Conservation (phyloP, 257 asterid species). For the Solanum commersonii region DNA sequence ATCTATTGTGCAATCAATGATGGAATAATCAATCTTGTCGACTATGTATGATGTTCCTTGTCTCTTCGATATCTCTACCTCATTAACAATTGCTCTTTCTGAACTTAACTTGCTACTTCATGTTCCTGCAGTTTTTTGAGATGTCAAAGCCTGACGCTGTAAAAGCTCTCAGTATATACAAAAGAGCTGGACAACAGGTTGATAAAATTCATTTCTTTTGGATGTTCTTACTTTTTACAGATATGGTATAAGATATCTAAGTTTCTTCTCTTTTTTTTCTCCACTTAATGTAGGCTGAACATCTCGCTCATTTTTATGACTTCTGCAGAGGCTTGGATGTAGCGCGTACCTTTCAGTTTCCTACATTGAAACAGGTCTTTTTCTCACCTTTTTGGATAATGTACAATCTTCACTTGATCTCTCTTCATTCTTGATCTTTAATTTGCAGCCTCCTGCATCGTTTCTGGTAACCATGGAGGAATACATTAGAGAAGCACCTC, state of each 20-base stretch:
- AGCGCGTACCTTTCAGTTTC: slow-evolving; percentile 75
- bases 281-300: slow-evolving; percentile 49
- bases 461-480: slow-evolving; percentile 93
- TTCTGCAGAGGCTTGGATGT: slow-evolving; percentile 71
- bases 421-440: not conserved
- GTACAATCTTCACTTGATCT: not conserved
- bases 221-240: not conserved
- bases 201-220: not conserved
- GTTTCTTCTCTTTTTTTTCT: not conserved
- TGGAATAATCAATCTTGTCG: slow-evolving; percentile 83
- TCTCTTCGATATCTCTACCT: not conserved
- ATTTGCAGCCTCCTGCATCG: slow-evolving; percentile 76
- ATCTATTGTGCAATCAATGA: slow-evolving; percentile 83
- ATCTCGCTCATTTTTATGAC: slow-evolving; percentile 63
- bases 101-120: not conserved
- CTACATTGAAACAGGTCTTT: slow-evolving; percentile 60
- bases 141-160: slow-evolving; percentile 79
- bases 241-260: not conserved
- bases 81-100: not conserved
- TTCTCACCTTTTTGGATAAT: not conserved
- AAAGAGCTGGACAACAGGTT: slow-evolving; percentile 81
- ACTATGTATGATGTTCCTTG: slow-evolving; percentile 34
- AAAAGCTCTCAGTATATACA: slow-evolving; percentile 65
- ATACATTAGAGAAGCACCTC: slow-evolving; percentile 76
- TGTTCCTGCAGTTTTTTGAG: slow-evolving; percentile 60